These are phyloP conservation scores for Jaltomata sinuosa DNA, from an alignment of 257 asterid genomes.

Conservation along the genomic window DNA sequence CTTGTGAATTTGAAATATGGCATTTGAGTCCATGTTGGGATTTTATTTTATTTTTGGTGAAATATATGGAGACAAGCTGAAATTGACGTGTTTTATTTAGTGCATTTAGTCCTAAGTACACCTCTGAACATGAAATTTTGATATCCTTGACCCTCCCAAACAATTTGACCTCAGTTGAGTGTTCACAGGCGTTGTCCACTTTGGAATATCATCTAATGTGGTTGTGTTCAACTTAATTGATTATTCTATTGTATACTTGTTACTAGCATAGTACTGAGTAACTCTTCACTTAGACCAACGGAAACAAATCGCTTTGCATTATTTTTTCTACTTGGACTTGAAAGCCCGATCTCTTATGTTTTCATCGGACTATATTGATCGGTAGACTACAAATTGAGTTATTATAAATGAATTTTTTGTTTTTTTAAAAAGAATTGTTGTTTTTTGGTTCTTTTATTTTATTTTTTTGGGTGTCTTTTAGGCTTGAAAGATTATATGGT, in stretches of 20 bases:
- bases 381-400: neutral
- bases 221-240: neutral
- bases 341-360: neutral
- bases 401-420: neutral
- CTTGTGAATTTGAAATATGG: constrained; percentile 23
- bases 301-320: neutral
- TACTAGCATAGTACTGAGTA: neutral
- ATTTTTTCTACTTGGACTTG: neutral
- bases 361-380: fast-evolving
- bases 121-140: neutral
- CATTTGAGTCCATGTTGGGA: neutral
- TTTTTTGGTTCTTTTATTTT: neutral
- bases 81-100: neutral
- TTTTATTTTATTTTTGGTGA: neutral
- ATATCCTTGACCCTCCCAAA: neutral
- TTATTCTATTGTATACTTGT: neutral
- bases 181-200: neutral
- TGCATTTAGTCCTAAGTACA: neutral
- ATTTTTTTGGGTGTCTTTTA: neutral
- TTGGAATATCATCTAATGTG: neutral
- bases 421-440: neutral
- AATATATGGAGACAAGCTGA: neutral
- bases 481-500: constrained; percentile 6
- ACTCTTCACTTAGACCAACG: neutral
- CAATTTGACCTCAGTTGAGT: neutral